phyloP scores from a whole-genome alignment of 352 stramenopile genomes.

The Pythium rishiriense region DNA sequence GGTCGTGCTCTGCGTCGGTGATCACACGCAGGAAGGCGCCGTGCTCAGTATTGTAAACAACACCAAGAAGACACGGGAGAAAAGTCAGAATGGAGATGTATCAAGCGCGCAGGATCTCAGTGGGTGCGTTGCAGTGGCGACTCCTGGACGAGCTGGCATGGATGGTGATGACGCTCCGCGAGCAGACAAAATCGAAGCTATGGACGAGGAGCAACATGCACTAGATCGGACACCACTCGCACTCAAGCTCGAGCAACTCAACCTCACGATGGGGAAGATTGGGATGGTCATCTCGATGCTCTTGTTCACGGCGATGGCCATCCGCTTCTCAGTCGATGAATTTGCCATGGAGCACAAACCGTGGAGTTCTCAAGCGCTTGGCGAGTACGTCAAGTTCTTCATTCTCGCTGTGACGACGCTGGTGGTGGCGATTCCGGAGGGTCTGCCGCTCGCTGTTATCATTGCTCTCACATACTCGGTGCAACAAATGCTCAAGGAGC shows the following conservation, averaged over 20 bases:
- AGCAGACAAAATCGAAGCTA: conserved; percentile 9
- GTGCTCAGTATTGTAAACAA: conserved; percentile 60
- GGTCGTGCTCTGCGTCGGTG: conserved; percentile 87
- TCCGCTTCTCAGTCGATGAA: conserved; percentile 57
- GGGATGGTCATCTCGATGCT: conserved; percentile 53
- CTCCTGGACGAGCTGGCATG: not conserved
- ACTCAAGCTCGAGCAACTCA: conserved; percentile 74
- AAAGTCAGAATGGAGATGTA: not conserved
- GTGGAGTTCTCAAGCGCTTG: conserved; percentile 41
- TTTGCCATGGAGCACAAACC: conserved; percentile 47
- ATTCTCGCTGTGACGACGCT: conserved; percentile 87
- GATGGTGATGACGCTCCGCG: not conserved
- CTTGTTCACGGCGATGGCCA: conserved; percentile 62
- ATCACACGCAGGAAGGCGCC: conserved; percentile 82
- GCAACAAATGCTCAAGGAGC: conserved; percentile 95
- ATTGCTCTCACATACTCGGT: conserved; percentile 90
- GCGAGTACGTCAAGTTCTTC: conserved; percentile 75
- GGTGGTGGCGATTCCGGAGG: conserved; percentile 88
- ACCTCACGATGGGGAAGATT: conserved; percentile 68
- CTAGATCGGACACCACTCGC: conserved; percentile 50
- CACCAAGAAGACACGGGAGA: conserved; percentile 10
- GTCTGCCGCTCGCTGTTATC: conserved; percentile 87
- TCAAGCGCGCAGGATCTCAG: not conserved
- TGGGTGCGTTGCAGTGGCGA: conserved; percentile 29
- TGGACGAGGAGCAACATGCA: conserved; percentile 2